Evolutionary conservation across 169 alveolate genomes (phyloP), one percentile per base, ranked within the genome.

Genomic region (Plasmodium ovale): DNA sequence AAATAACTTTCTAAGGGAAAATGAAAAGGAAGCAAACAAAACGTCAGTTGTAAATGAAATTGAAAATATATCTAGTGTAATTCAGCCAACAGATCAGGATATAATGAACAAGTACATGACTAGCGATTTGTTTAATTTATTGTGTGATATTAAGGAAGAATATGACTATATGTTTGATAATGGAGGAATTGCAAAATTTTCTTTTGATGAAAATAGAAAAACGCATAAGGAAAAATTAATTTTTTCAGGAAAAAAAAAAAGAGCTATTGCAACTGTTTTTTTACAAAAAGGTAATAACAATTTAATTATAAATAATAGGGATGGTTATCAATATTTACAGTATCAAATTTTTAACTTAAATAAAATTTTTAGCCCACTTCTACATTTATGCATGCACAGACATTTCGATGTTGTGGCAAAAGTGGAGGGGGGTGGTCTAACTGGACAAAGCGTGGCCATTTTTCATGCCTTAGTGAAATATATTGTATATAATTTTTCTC

Each of bases 381-480:
- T 90, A 29, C 69, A 69, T 68, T 73, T 93, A 33, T 72, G 91
- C 49, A 64, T 87, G 70, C 62, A 93, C 47, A 93, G 87, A 37
- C 65, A 89, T 87, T 93, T 93, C 68, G 92, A 93, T 67, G 79
- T 93, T 4, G 92, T 93, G n/a, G 94, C 96, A 42, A 70, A 16
- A 37, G 94, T 87, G 27, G 67, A 70, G 12, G 96, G 96, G 12
- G 96, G 96, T 10, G 96, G 96, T 0, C 87, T 92, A 19, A 59
- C 95, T 0, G 96, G 96, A 0, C 96, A 93, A 53, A 58, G 94
- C 27, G 95, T 88, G n/a, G 96, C 96, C 19, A 93, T 93, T 21
- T 73, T 93, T 53, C 95, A 93, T 77, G 96, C 96, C 33, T 87
- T 93, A 23, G 92, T 87, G 14, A 72, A 91, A 87, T 93, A 93